These are phyloP conservation scores for Puccinia brachypodii DNA, from an alignment of 1,284 basidiomycete genomes.

Conservation along the genomic window DNA sequence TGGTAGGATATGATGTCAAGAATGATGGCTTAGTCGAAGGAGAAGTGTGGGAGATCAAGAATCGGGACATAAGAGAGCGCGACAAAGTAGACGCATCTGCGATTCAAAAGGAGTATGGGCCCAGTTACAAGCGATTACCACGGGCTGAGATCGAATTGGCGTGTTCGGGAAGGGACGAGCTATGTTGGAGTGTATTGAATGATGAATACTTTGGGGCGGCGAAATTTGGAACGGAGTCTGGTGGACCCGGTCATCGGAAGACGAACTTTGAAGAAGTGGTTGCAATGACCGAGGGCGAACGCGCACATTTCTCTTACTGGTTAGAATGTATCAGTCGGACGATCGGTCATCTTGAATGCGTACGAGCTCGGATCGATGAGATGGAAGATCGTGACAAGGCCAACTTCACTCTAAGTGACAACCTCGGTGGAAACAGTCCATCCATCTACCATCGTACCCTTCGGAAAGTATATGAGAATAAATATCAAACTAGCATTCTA, in stretches of 20 bases:
- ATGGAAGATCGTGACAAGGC: slow-evolving; percentile 37
- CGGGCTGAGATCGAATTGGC: slow-evolving; percentile 38
- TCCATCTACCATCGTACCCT: slow-evolving; percentile 47
- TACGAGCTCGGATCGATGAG: slow-evolving; percentile 31
- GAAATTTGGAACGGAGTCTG: slow-evolving; percentile 47
- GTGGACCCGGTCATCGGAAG: slow-evolving; percentile 48
- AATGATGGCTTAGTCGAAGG: slow-evolving; percentile 46
- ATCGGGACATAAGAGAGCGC: slow-evolving; percentile 34
- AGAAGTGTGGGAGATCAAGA: slow-evolving; percentile 48
- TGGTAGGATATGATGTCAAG: slow-evolving; percentile 47
- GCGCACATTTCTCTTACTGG: slow-evolving; percentile 47
- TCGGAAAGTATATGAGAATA: slow-evolving; percentile 39
- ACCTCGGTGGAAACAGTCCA: slow-evolving; percentile 46
- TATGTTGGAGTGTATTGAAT: slow-evolving; percentile 48
- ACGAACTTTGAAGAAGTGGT: slow-evolving; percentile 49
- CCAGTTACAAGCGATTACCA: slow-evolving; percentile 43
- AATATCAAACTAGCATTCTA: slow-evolving; percentile 39
- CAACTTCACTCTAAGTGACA: slow-evolving; percentile 32
- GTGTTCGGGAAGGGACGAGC: slow-evolving; percentile 41
- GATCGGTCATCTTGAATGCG: slow-evolving; percentile 45
- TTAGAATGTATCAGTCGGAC: slow-evolving; percentile 46
- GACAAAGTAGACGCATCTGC: slow-evolving; percentile 43
- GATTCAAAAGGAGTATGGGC: slow-evolving; percentile 41
- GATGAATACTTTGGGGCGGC: slow-evolving; percentile 49
- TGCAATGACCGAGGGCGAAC: slow-evolving; percentile 48